Percentiles rank a stretch among this genome's conserved stretches.
These are phyloP conservation scores for Glycyrrhiza uralensis DNA, from an alignment of 306 rosid genomes.

Conservation along the genomic window DNA sequence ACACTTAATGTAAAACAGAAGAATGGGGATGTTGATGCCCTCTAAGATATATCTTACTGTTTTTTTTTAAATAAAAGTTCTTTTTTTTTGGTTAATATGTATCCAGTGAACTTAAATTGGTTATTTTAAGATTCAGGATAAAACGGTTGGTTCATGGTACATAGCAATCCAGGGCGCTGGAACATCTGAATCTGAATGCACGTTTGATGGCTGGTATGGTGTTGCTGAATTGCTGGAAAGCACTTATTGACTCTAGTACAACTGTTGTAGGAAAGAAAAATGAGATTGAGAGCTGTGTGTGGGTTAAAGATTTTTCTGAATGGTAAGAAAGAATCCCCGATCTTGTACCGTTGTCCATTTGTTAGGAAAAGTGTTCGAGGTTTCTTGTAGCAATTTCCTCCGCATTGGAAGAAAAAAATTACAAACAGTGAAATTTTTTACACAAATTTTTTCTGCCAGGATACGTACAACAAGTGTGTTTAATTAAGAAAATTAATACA, in stretches of 20 bases:
- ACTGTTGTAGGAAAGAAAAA: constrained; percentile 49
- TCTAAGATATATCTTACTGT: background rate
- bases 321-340: constrained; percentile 38
- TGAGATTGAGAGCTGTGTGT: background rate
- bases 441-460: background rate
- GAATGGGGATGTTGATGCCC: background rate
- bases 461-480: constrained; percentile 6
- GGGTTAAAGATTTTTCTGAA: constrained; percentile 51
- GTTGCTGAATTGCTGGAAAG: constrained; percentile 69
- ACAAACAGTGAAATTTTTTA: background rate
- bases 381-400: background rate
- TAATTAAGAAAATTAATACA: too few relatives aligned
- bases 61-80: background rate
- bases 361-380: background rate
- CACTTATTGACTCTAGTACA: constrained; percentile 25
- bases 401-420: background rate
- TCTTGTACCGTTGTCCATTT: background rate
- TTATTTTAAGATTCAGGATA: constrained; percentile 45
- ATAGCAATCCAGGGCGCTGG: constrained; percentile 56
- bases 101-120: background rate
- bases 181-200: constrained; percentile 37
- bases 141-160: constrained; percentile 58
- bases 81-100: background rate
- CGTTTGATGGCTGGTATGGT: constrained; percentile 21
- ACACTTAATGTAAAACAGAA: too few relatives aligned